Base-by-base conservation (phyloP, 1,139 yeast genomes). In the Saccharomyces hybrid region DNA sequence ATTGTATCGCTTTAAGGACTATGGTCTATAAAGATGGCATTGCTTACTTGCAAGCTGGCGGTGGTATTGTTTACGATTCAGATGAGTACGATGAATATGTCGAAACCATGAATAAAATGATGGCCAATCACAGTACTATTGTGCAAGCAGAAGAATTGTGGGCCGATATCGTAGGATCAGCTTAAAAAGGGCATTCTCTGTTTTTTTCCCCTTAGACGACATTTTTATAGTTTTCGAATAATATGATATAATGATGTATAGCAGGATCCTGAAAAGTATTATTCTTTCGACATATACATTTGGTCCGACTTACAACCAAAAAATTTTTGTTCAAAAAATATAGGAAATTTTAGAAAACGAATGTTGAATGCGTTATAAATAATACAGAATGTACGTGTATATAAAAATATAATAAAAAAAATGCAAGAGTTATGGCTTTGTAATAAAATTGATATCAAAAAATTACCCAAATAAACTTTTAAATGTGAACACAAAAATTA, bases 31-130 rank as follows among this genome's bases (percentile, higher is more conserved):
- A 93, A 68, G 89, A 91, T 62, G 95, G 95, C 20, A 76, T 81
- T 48, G 98, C 96, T 0, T 93, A 90, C 66, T 77, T 93, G 62
- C 99, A 93, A 75, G 98, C 99, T 2, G 99, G 99, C 61, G 99
- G 99, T 53, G 99, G 99, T 56, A 93, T 93, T 69, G 99, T 93
- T 32, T 85, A 78, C 68, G 99, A 93, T 70, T 87, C 96, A 61
- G 97, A 93, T 68, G 96, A 95, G 56, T 84, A 85, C 65, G 99
- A 93, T 58, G 99, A 93, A 75, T 93, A 91, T 70, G 75, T 90
- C 54, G 99, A 93, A 75, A 93, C 99, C 1, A 85, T 93, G 85
- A 93, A 93, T 78, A 93, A 93, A 74, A 90, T 95, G 96, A 83
- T 80, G 74, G 95, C 98, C 57, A 93, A 93, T 73, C 85, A 86